phyloP scores from a whole-genome alignment of 176 grass and related monocot genomes.

The Paspalum vaginatum region DNA sequence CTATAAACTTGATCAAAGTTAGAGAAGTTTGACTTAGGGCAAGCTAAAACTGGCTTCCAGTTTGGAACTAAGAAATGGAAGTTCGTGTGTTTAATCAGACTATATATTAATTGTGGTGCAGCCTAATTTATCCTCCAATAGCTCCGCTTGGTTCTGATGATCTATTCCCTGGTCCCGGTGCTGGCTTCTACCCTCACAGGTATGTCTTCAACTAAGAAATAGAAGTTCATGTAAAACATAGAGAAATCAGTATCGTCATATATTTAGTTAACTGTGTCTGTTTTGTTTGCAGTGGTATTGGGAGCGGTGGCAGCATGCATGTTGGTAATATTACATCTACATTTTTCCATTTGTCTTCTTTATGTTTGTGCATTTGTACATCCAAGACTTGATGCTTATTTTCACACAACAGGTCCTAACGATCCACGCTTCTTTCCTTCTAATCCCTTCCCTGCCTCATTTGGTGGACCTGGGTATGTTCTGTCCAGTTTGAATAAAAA shows the following conservation, averaged over 20 bases:
- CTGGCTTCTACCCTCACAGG: slow-evolving; percentile 81
- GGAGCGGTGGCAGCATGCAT: slow-evolving; percentile 70
- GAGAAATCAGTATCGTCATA: background rate
- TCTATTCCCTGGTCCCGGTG: slow-evolving; percentile 69
- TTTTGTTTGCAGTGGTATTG: slow-evolving; percentile 59
- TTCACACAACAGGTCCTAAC: slow-evolving; percentile 61
- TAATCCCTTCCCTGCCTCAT: slow-evolving; percentile 44
- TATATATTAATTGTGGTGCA: slow-evolving; percentile 34
- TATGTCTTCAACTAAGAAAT: slow-evolving; percentile 42
- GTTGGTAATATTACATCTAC: slow-evolving; percentile 65
- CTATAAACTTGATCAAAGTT: too few relatives aligned
- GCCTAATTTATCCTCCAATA: slow-evolving; percentile 74
- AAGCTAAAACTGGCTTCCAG: too few relatives aligned
- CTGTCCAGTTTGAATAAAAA: slow-evolving; percentile 22
- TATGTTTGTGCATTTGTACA: slow-evolving; percentile 20
- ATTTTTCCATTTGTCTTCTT: background rate
- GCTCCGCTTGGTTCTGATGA: slow-evolving; percentile 65
- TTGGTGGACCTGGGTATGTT: slow-evolving; percentile 56
- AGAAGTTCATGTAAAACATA: slow-evolving; percentile 5
- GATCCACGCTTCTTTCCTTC: slow-evolving; percentile 86
- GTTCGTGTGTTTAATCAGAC: slow-evolving; percentile 8
- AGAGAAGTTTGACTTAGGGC: too few relatives aligned
- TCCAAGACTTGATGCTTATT: slow-evolving; percentile 5
- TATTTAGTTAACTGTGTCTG: slow-evolving; percentile 22
- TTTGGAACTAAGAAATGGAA: too few relatives aligned